These are phyloP conservation scores for Lanzia echinophila DNA, from an alignment of 2,329 filamentous ascomycete species.

Conservation along the genomic window DNA sequence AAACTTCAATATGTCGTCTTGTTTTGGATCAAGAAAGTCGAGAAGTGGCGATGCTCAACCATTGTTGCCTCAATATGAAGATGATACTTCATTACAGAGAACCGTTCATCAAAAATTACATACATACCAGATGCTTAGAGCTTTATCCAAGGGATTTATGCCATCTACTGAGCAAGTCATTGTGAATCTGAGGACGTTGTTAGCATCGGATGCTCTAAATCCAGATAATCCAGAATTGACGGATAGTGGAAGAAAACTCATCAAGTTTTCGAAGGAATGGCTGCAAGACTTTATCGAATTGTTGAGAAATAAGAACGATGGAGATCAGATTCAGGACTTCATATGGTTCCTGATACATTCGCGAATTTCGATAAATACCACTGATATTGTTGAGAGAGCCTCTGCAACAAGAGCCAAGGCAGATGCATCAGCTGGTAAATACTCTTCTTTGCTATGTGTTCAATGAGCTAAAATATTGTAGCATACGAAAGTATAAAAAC, in stretches of 20 bases:
- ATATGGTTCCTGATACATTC: conserved; percentile 77
- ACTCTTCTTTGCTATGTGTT: neutral
- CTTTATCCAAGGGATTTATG: conserved; percentile 79
- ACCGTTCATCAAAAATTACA: conserved; percentile 84
- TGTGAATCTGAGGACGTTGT: conserved; percentile 69
- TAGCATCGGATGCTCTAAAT: conserved; percentile 73
- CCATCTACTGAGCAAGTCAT: conserved; percentile 83
- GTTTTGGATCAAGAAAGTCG: conserved; percentile 27
- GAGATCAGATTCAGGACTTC: conserved; percentile 86
- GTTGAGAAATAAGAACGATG: conserved; percentile 71
- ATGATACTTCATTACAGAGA: conserved; percentile 73
- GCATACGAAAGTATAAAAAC: conserved; percentile 79
- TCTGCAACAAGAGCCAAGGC: conserved; percentile 59
- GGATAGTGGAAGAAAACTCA: conserved; percentile 65
- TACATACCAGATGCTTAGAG: conserved; percentile 84
- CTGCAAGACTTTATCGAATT: conserved; percentile 76
- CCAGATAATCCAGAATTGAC: conserved; percentile 69
- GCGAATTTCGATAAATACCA: conserved; percentile 60
- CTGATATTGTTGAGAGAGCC: conserved; percentile 55
- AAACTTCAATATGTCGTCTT: conserved; percentile 26
- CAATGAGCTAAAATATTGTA: conserved; percentile 31
- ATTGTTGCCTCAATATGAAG: conserved; percentile 73
- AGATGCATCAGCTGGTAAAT: conserved; percentile 62
- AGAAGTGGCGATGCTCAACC: conserved; percentile 44
- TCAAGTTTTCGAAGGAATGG: conserved; percentile 66